These are phyloP conservation scores for Candida michaelii DNA, from an alignment of 805 yeast species.

Conservation along the genomic window DNA sequence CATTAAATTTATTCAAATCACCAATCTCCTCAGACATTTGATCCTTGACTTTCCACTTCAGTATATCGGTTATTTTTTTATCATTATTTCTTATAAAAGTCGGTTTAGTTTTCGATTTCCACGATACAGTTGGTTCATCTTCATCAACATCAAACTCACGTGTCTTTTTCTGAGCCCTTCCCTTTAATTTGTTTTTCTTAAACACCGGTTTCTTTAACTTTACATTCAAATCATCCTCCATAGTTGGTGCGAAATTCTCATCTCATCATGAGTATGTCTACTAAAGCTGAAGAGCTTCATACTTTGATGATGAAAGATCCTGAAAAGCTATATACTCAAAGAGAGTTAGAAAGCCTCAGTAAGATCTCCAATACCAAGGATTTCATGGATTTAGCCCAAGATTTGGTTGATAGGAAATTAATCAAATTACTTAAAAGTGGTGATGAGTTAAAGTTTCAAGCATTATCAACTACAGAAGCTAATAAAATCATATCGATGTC, in stretches of 20 bases:
- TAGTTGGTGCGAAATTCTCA: conserved; percentile 1
- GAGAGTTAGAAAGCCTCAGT: conserved; percentile 58
- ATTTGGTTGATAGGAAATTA: conserved; percentile 54
- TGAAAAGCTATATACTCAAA: conserved; percentile 60
- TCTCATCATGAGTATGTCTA: conserved; percentile 21
- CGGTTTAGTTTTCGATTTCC: background rate
- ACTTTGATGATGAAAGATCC: conserved; percentile 57
- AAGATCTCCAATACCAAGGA: conserved; percentile 44
- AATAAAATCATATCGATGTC: conserved; percentile 72
- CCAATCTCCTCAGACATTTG: background rate
- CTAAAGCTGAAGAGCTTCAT: conserved; percentile 59
- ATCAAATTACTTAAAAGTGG: conserved; percentile 69
- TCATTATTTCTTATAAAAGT: background rate
- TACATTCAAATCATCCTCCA: conserved; percentile 2
- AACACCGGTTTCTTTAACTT: conserved; percentile 6
- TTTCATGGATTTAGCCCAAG: conserved; percentile 50
- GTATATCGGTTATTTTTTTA: background rate
- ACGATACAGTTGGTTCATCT: background rate
- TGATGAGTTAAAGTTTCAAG: conserved; percentile 70
- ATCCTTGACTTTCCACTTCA: conserved; percentile 5
- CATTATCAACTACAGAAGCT: conserved; percentile 73
- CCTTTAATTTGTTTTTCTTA: conserved; percentile 9
- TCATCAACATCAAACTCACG: background rate
- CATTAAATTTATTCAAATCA: conserved; percentile 1
- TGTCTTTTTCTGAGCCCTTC: background rate